These are phyloP conservation scores for Phylloboletellus chloephorus DNA, from an alignment of 1,284 basidiomycete species.

Conservation along the genomic window DNA sequence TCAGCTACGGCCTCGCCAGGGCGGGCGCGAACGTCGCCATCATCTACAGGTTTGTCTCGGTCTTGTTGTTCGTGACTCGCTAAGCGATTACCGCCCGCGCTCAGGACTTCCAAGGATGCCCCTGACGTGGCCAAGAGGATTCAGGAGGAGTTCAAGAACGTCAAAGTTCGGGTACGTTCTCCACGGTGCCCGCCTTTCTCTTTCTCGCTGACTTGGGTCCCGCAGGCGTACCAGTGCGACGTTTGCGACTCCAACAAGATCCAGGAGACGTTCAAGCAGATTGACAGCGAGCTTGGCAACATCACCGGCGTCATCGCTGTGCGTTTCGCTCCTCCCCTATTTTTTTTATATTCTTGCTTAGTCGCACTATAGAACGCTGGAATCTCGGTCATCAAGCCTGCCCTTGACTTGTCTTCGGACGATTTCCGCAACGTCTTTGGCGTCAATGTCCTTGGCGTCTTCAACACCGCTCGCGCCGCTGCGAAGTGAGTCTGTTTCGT, in stretches of 20 bases:
- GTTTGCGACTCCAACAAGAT: constrained; percentile 35
- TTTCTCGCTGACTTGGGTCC: not conserved
- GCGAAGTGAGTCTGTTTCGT: constrained; percentile 28
- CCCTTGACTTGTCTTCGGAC: constrained; percentile 39
- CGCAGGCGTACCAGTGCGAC: constrained; percentile 42
- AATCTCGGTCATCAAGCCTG: constrained; percentile 45
- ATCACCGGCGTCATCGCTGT: constrained; percentile 40
- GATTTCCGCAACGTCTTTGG: constrained; percentile 40
- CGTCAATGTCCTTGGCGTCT: constrained; percentile 40
- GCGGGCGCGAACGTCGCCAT: constrained; percentile 41
- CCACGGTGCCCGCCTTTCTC: no score
- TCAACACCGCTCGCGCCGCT: constrained; percentile 40
- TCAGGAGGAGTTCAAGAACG: constrained; percentile 13
- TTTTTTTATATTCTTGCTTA: not conserved
- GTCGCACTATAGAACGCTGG: constrained; percentile 37
- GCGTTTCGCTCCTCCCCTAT: constrained; percentile 6
- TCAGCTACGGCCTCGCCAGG: constrained; percentile 39
- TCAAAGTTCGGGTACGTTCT: constrained; percentile 29
- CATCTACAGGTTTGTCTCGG: constrained; percentile 34
- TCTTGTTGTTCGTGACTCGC: accelerated
- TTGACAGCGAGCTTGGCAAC: constrained; percentile 37
- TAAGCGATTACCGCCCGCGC: accelerated
- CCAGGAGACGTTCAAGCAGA: constrained; percentile 33
- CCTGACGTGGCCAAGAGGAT: constrained; percentile 35
- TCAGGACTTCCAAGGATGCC: constrained; percentile 35